phyloP scores from a whole-genome alignment of 2,329 filamentous ascomycete genomes.

The Arthrocladium fulminans region DNA sequence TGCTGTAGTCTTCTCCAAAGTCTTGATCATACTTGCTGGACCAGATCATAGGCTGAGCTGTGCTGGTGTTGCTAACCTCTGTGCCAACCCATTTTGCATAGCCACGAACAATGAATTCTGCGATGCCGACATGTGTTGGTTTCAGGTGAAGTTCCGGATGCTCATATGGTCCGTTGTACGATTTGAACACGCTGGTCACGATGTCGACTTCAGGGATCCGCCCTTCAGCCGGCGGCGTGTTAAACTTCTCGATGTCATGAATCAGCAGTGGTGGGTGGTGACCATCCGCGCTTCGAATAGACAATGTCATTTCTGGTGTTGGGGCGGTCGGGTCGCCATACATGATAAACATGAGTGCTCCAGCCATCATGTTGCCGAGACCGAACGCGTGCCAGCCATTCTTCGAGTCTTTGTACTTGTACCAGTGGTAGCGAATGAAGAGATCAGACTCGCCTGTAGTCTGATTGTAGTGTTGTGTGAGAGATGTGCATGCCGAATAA shows the following conservation, averaged over 20 bases:
- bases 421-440: slow-evolving; percentile 21
- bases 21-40: slow-evolving; percentile 22
- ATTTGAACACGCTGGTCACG: slow-evolving; percentile 16
- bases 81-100: slow-evolving; percentile 17
- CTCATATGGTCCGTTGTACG: slow-evolving; percentile 18
- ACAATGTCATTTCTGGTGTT: slow-evolving; percentile 15
- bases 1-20: slow-evolving; percentile 18
- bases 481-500: slow-evolving; percentile 10
- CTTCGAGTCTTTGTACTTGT: slow-evolving; percentile 17
- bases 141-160: slow-evolving; percentile 14
- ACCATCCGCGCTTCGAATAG: slow-evolving; percentile 19
- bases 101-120: slow-evolving; percentile 19
- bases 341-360: slow-evolving; percentile 23
- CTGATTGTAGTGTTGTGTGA: slow-evolving; percentile 22
- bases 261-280: slow-evolving; percentile 19
- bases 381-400: slow-evolving; percentile 22
- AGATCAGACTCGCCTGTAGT: slow-evolving; percentile 20
- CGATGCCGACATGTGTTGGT: slow-evolving; percentile 20
- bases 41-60: slow-evolving; percentile 23
- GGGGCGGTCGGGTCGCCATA: slow-evolving; percentile 20
- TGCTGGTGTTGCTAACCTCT: slow-evolving; percentile 13
- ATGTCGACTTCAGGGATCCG: slow-evolving; percentile 17
- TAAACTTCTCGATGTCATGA: slow-evolving; percentile 3
- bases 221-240: slow-evolving; percentile 9
- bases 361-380: slow-evolving; percentile 21